Evolutionary conservation across 345 rosid species (phyloP), one percentile per base, ranked within the genome.

Genomic region (Bruguiera sexangula): DNA sequence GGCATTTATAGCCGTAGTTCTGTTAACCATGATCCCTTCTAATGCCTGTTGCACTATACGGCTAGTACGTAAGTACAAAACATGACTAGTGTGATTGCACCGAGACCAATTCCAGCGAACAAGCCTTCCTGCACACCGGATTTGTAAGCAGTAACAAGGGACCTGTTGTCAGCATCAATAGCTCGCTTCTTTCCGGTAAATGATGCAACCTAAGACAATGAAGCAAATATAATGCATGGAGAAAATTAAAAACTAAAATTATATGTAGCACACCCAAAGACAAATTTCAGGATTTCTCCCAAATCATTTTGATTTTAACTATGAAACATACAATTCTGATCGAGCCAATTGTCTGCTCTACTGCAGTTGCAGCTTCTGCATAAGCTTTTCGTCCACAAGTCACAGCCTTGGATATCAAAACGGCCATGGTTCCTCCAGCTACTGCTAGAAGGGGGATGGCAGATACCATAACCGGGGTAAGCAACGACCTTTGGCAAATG

Each of bases 31-130:
- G 10, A 90, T 85, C 83, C 88, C 80, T 90, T 90, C 96, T 56
- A 93, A 66, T 57, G 98, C 93, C 74, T 90, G 96, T 77, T 90
- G 93, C 34, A 93, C 97, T n/a, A 82, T 70, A 73, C 87, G 88
- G 94, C 81, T 53, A 85, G 72, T 22, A 79, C 81, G 46, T 87
- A 83, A 73, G 81, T 84, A 57, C 83, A 60, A 71, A 84, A 87
- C 27, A 82, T 13, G 6, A 82, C 66, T 15, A 80, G 58, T n/a
- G 67, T 48, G 39, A 73, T 68, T 2, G 67, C 51, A 8, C 95
- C 95, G 6, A 82, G 70, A 46, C 84, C 91, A 6, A 86, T 20
- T 10, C 97, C 95, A 9, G 84, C 27, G 26, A 74, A 79, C 66
- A 82, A 63, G 55, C 88, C 97, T 77, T 91, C 88, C 8, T 72